Evolutionary conservation across 2,329 filamentous ascomycete species (phyloP).

Genomic region (Leptographium lundbergii): DNA sequence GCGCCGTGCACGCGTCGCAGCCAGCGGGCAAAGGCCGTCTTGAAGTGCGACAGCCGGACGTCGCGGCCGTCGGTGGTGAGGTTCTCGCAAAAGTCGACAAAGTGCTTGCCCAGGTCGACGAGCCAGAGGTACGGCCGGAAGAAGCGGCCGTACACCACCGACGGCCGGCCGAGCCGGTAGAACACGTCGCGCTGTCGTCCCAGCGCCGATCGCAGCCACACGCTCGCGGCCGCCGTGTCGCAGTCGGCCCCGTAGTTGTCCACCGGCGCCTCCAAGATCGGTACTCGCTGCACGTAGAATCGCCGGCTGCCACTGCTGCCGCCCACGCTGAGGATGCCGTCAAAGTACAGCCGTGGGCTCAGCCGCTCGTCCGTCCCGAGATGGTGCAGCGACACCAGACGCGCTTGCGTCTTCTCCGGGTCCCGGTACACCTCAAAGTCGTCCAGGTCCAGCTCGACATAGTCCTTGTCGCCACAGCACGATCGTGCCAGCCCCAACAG

Average conservation of each 20-base stretch:
- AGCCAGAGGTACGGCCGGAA: constrained; percentile 57
- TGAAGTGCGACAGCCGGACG: constrained; percentile 45
- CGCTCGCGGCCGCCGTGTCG: constrained; percentile 33
- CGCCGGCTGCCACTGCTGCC: constrained; percentile 6
- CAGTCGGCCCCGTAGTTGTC: constrained; percentile 47
- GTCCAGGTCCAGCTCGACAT: constrained; percentile 38
- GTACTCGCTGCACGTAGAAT: constrained; percentile 40
- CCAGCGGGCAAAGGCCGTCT: constrained; percentile 44
- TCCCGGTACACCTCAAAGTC: constrained; percentile 46
- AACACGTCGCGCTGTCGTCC: constrained; percentile 37
- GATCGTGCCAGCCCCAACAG: neutral
- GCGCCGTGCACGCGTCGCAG: constrained; percentile 29
- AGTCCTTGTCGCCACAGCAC: constrained; percentile 15
- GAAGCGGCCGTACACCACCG: constrained; percentile 48
- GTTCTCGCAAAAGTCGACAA: constrained; percentile 50
- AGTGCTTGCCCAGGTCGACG: constrained; percentile 56
- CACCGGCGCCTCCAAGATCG: constrained; percentile 48
- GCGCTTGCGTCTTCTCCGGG: constrained; percentile 22
- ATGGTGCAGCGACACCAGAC: constrained; percentile 43
- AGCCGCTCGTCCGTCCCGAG: constrained; percentile 26
- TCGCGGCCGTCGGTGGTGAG: constrained; percentile 16
- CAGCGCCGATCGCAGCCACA: constrained; percentile 51
- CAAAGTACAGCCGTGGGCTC: constrained; percentile 36
- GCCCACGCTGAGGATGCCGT: constrained; percentile 43
- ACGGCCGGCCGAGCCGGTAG: constrained; percentile 48